Base-by-base conservation (phyloP, 768 basidiomycete species). In the Kondoa subrosea region DNA sequence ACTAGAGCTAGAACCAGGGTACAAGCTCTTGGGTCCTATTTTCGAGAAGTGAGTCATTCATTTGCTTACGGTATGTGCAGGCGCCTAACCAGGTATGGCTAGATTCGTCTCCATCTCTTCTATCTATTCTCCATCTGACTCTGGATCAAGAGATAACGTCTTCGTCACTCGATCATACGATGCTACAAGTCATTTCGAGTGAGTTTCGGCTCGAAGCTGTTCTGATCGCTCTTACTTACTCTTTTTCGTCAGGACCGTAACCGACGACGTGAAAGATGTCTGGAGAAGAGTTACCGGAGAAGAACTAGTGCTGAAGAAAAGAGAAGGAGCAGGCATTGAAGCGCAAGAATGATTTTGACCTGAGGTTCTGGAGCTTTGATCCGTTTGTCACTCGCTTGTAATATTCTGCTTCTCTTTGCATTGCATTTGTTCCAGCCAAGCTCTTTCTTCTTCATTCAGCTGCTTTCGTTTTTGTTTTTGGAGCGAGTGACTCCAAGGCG, bases 91-190 rank as follows among this genome's bases (percentile, higher is more conserved):
- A 60, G 60, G 56, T 68, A 4, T 64, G 66, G 29, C 16, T 72
- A 96, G 92, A 77, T 99, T 97, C 78, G 83, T 97, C 68, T 85
- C 86, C 56, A 85, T 97, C 72, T 84, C 85, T 17, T 85, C 91
- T 26, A 77, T 95, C 60, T 96, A 91, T 80, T 87, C 86, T 30
- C 91, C 95, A 4, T 91, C 91, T 2, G 82, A 87, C 59, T 78
- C 83, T 56, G 95, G 95, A 67, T 76, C 83, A 70, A 78, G 80
- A 58, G 92, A 99, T 80, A 88, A 90, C 76, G 89, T 99, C 76
- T 99, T 88, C 81, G 85, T 99, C 80, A 99, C 95, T 66, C 87
- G 87, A 66, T 95, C 91, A 17, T 99, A 97, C 79, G 95, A 99
- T 76, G 93, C 95, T 4, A 96, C 95, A 14, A 91, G 89, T 31